Evolutionary conservation across 75 land plant genomes (phyloP).

Genomic region (Cunninghamia lanceolata): DNA sequence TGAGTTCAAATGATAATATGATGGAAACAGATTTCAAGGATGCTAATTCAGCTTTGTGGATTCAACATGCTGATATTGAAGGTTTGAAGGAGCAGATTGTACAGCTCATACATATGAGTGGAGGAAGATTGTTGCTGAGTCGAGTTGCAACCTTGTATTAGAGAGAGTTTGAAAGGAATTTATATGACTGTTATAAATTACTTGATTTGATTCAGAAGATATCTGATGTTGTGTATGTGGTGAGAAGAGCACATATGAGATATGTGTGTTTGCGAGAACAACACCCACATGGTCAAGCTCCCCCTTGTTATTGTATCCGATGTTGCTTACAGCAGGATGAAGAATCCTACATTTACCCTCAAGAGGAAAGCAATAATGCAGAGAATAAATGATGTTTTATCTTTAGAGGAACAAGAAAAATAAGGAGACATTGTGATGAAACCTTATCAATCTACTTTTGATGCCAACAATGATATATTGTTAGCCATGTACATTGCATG

Average conservation of each 20-base stretch:
- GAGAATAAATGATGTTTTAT: background rate
- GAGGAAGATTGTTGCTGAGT: conserved; percentile 58
- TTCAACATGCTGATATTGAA: conserved; percentile 67
- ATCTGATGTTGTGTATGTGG: conserved; percentile 48
- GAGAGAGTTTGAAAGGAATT: conserved; percentile 58
- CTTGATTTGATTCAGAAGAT: conserved; percentile 63
- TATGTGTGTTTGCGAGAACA: conserved; percentile 42
- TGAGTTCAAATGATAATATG: too few relatives aligned
- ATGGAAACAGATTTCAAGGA: too few relatives aligned
- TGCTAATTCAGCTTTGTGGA: conserved; percentile 21
- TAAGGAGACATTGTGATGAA: too few relatives aligned
- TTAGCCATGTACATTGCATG: too few relatives aligned
- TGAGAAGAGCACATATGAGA: conserved; percentile 51
- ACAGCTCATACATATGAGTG: conserved; percentile 53
- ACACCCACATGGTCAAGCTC: background rate
- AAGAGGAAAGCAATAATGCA: background rate
- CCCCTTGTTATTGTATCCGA: background rate
- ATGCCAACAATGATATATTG: too few relatives aligned
- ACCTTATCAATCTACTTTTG: too few relatives aligned
- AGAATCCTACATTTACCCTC: background rate
- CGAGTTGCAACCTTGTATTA: conserved; percentile 69
- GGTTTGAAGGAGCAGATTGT: conserved; percentile 75
- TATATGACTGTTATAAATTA: conserved; percentile 68
- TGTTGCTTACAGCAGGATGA: background rate
- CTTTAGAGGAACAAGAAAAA: too few relatives aligned